Evolutionary conservation across 352 stramenopile genomes (phyloP).

Genomic region (Globisporangium iwayamae): DNA sequence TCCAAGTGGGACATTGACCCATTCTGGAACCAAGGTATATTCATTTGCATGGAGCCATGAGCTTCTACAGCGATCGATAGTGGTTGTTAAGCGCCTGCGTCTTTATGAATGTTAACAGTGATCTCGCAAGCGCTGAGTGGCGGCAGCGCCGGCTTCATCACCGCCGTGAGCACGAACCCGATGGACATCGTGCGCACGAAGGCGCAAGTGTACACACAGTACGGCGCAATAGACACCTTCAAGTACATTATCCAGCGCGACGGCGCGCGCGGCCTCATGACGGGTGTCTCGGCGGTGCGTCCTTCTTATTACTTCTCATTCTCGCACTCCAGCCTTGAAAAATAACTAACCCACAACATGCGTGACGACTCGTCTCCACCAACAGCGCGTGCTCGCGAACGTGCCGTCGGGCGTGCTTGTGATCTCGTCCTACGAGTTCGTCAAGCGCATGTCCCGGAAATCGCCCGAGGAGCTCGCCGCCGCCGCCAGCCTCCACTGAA

Average conservation of each 20-base stretch:
- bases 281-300: constrained; percentile 72
- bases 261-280: constrained; percentile 74
- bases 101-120: constrained; percentile 30
- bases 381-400: constrained; percentile 75
- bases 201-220: constrained; percentile 84
- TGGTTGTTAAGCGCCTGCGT: background rate
- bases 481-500: background rate
- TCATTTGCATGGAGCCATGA: background rate
- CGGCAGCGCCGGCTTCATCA: constrained; percentile 74
- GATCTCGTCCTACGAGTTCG: constrained; percentile 88
- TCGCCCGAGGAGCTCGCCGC: constrained; percentile 27
- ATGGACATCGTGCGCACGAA: constrained; percentile 89
- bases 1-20: constrained; percentile 51
- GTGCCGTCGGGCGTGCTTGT: constrained; percentile 81
- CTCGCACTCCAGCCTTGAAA: background rate
- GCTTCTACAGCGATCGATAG: background rate
- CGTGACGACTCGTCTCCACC: background rate
- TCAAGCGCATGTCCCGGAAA: constrained; percentile 84
- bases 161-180: constrained; percentile 77
- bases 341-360: background rate
- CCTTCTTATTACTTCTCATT: background rate
- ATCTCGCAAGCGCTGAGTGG: constrained; percentile 74
- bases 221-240: constrained; percentile 74
- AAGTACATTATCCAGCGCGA: constrained; percentile 83
- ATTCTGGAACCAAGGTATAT: constrained; percentile 80